Conservation (phyloP, 164 flowering plant species). For the Vitis rotundifolia region DNA sequence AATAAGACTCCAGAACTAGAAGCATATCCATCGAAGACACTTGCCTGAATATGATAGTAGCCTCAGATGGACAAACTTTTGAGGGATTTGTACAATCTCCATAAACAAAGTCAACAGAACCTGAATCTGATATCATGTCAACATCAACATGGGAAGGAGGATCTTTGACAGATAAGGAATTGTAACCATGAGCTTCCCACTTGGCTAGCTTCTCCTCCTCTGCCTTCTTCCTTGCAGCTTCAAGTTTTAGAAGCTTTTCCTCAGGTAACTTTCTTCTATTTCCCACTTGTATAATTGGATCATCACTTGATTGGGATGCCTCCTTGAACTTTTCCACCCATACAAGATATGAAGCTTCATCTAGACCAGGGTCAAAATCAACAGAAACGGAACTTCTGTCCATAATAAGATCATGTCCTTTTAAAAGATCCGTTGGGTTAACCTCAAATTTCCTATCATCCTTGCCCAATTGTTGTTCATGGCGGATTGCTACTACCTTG, state of each 20-base stretch:
- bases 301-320: slow-evolving; percentile 36
- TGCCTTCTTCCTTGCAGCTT: slow-evolving; percentile 71
- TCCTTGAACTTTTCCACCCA: slow-evolving; percentile 89
- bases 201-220: slow-evolving; percentile 75
- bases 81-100: slow-evolving; percentile 90
- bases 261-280: slow-evolving; percentile 41
- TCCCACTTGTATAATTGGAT: slow-evolving; percentile 29
- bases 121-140: slow-evolving; percentile 51
- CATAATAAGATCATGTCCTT: slow-evolving; percentile 27
- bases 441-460: slow-evolving; percentile 62
- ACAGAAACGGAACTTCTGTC: slow-evolving; percentile 22
- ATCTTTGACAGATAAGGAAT: slow-evolving; percentile 60
- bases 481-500: slow-evolving; percentile 60
- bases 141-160: slow-evolving; percentile 33
- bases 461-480: slow-evolving; percentile 27
- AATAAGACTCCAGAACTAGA: too few species aligned
- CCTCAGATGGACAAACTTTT: slow-evolving; percentile 57
- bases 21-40: not conserved
- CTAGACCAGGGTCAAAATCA: slow-evolving; percentile 53
- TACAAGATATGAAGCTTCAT: slow-evolving; percentile 77
- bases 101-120: slow-evolving; percentile 81
- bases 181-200: slow-evolving; percentile 88
- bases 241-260: slow-evolving; percentile 48
- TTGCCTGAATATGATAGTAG: slow-evolving; percentile 80
- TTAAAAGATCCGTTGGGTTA: slow-evolving; percentile 30